Evolutionary conservation across 2,329 filamentous ascomycete genomes (phyloP), one percentile per base, ranked within the genome.

Genomic region (Paradendryphiella salina): DNA sequence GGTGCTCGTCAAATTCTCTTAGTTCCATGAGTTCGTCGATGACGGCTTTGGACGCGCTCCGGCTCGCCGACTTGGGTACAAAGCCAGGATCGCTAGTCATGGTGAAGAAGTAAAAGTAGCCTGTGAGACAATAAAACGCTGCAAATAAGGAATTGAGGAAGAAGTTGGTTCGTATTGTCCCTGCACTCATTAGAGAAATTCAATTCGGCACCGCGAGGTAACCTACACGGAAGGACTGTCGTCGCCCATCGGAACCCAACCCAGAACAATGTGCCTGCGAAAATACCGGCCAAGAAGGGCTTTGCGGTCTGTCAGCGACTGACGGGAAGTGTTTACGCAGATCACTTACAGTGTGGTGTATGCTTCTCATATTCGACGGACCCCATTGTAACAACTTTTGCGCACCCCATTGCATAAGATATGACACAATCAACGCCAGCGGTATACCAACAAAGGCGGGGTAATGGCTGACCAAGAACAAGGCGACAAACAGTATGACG

Each of bases 251-350:
- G 84, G 31, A 89, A 66, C 21, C 86, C 89, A 3, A 90, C 84
- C 78, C 90, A 86, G 67, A 96, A 95, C 14, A 96, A 74, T 0
- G 92, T 89, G 1, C 80, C 92, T 0, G 91, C 87, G 75, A 99
- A 99, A 55, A 99, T 92, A 49, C 94, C 94, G 0, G 94, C 87
- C 61, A 99, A 80, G 81, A 92, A 97, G 10, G 94, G 93, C 87
- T 92, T 48, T 4, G 15, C 23, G 7, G 9, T n/a, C 21, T 5
- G 44, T 64, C 45, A 68, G 63, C 15, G 44, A 20, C 4, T 14
- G 14, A 21, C 29, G 14, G 26, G 9, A 14, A 14, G 13, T 41
- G 29, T 41, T 20, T 5, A 7, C 14, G 17, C 6, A 39, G 11
- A 20, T 37, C 7, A 76, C 85, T 65, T 79, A 90, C 87, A 52